Evolutionary conservation across 2,329 filamentous ascomycete species (phyloP).

Genomic region (Fusarium setosum): DNA sequence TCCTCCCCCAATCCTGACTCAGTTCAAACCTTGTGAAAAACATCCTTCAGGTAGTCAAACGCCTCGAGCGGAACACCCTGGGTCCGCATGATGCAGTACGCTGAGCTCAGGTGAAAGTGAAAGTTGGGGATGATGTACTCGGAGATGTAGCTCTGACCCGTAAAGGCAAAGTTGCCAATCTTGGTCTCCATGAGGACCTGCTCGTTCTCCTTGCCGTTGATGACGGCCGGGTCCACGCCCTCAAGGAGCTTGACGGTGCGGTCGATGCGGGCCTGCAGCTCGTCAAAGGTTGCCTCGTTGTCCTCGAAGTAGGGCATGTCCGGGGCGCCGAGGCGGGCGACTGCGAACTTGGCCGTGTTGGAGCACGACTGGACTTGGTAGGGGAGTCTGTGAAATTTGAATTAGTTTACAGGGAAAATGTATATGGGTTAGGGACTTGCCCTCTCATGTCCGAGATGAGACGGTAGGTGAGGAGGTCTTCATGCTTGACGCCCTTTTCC

Average conservation of each 20-base stretch:
- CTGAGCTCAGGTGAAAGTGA: conserved; percentile 68
- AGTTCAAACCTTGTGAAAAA: conserved; percentile 35
- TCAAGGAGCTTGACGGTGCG: conserved; percentile 46
- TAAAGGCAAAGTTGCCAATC: conserved; percentile 42
- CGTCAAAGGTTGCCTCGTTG: conserved; percentile 45
- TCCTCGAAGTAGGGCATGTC: conserved; percentile 32
- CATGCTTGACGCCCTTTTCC: conserved; percentile 35
- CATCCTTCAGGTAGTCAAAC: conserved; percentile 59
- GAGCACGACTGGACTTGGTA: conserved; percentile 42
- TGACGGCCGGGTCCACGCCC: conserved; percentile 32
- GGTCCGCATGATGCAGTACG: conserved; percentile 67
- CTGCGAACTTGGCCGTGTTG: conserved; percentile 39
- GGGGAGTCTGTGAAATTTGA: conserved; percentile 18
- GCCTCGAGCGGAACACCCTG: conserved; percentile 70
- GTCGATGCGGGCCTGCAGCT: conserved; percentile 44
- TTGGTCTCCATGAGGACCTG: conserved; percentile 40
- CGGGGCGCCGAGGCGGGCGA: conserved; percentile 28
- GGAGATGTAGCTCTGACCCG: conserved; percentile 54
- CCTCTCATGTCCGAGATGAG: conserved; percentile 38
- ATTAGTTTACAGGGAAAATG: not conserved
- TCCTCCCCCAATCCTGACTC: not conserved
- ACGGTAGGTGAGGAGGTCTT: conserved; percentile 31
- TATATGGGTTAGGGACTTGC: not conserved
- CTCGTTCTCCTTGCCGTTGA: conserved; percentile 37
- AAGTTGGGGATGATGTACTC: conserved; percentile 65